These are phyloP conservation scores for Globisporangium alternatum DNA, from an alignment of 352 stramenopile species.

Conservation along the genomic window DNA sequence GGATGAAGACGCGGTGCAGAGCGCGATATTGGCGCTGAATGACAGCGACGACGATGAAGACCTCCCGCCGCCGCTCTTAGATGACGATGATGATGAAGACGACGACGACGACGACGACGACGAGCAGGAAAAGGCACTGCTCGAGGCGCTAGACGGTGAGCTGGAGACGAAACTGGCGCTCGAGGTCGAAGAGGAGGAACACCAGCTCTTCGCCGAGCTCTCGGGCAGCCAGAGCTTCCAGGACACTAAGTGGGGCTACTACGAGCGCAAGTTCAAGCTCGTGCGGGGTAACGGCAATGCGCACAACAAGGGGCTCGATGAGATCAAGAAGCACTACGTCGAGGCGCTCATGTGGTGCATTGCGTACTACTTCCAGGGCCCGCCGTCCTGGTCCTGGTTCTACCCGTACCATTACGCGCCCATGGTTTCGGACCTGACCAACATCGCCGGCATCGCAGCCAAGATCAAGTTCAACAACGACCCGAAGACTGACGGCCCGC, in stretches of 20 bases:
- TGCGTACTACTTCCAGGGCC: conserved; percentile 89
- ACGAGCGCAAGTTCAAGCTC: conserved; percentile 78
- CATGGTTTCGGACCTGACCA: conserved; percentile 97
- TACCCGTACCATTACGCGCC: conserved; percentile 99
- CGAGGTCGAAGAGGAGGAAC: conserved; percentile 37
- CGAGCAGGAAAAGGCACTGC: conserved; percentile 47
- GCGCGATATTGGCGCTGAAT: conserved; percentile 42
- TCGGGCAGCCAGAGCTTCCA: conserved; percentile 72
- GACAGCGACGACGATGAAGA: conserved; percentile 23
- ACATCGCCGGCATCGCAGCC: conserved; percentile 69
- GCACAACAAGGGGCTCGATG: conserved; percentile 44
- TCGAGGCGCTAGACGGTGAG: conserved; percentile 58
- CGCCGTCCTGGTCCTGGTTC: conserved; percentile 98
- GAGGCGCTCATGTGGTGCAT: conserved; percentile 80
- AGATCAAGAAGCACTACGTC: conserved; percentile 76
- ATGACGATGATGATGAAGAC: conserved; percentile 24
- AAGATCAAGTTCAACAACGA: conserved; percentile 87
- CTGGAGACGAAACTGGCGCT: conserved; percentile 44
- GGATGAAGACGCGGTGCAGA: conserved; percentile 41
- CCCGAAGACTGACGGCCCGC: conserved; percentile 58
- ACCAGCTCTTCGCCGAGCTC: conserved; percentile 45
- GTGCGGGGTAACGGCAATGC: conserved; percentile 52
- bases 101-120: conserved; percentile 44
- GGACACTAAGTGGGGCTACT: conserved; percentile 85
- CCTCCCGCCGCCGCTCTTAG: conserved; percentile 26